Percentiles rank a stretch among this genome's conserved stretches.
Conservation (phyloP, 768 basidiomycete species). For the Cyclocybe cylindracea region DNA sequence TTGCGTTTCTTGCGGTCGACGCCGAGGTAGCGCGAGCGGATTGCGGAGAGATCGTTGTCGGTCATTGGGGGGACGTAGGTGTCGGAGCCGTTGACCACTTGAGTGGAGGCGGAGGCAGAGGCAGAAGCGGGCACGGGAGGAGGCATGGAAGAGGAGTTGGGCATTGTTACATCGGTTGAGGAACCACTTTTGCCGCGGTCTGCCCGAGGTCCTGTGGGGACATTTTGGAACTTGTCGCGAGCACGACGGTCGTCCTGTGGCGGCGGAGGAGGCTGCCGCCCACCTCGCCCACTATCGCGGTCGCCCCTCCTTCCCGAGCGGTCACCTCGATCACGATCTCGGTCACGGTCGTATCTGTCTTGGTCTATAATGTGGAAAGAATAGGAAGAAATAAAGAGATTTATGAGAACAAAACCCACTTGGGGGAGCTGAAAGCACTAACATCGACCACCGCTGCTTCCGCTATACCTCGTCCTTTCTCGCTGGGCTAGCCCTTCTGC, state of each 20-base stretch:
- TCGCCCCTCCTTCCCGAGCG: constrained; percentile 39
- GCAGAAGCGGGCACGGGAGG: constrained; percentile 52
- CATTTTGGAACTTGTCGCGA: constrained; percentile 58
- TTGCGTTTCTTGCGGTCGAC: constrained; percentile 93
- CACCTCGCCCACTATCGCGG: constrained; percentile 39
- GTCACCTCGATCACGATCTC: constrained; percentile 33
- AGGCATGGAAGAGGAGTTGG: constrained; percentile 47
- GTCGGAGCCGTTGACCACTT: constrained; percentile 32
- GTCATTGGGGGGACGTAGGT: constrained; percentile 68
- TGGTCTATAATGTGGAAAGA: constrained; percentile 40
- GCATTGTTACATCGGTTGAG: constrained; percentile 28
- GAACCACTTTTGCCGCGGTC: constrained; percentile 54
- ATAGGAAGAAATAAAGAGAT: constrained; percentile 9
- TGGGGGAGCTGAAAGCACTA: constrained; percentile 24
- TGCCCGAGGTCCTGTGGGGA: constrained; percentile 86
- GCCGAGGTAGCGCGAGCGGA: constrained; percentile 93
- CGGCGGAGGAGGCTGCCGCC: constrained; percentile 38
- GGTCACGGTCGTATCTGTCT: constrained; percentile 57
- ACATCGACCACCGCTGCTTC: constrained; percentile 44
- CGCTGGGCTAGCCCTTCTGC: constrained; percentile 67
- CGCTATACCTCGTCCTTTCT: constrained; percentile 40
- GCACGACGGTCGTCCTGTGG: constrained; percentile 32
- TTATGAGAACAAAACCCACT: constrained; percentile 19
- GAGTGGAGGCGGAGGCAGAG: constrained; percentile 29
- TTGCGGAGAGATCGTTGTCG: constrained; percentile 75